Base-by-base conservation (phyloP, 176 grass and related monocot genomes). In the Paspalum vaginatum region DNA sequence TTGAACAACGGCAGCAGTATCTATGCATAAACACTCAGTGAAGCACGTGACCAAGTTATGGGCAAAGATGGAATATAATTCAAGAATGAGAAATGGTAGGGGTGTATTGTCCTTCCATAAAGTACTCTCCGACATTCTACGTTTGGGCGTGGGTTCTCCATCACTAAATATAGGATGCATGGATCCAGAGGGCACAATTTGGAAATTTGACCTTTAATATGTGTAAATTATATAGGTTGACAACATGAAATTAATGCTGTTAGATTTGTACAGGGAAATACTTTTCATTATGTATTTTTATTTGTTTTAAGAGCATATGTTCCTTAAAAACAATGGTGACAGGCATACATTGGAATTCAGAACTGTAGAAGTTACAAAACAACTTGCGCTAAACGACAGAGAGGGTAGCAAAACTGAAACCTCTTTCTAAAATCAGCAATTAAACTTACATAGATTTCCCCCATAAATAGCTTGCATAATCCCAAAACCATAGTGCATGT, bases 11-110 rank as follows among this genome's bases (percentile, higher is more conserved):
- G 60, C 40, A 74, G 77, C n/a, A 74, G 18, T 56, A 81, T 68
- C 43, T 43, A 86, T 81, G 77, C 70, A 85, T 72, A 72, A 26
- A 76, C 24, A 43, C 38, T 47, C 39, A 24, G 16, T 5, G 61
- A 51, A 65, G 42, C 14, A 58, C 15, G 32, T 47, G 45, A 70
- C 64, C 45, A 49, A 41, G 6, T 56, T 57, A 61, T 70, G 65
- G 65, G 41, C 40, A 46, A 45, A 13, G 52, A 84, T 68, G 81
- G 9, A 25, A 15, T 9, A 51, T 24, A 65, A 46, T 53, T 72
- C 61, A 65, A 74, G 70, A 65, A 72, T 49, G 41, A 84, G 53
- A 55, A 61, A 39, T 18, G 10, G 8, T 73, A 56, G 16, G 11
- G 47, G 52, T 8, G 9, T 47, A 16, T 15, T 56, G 13, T 13